Base-by-base conservation (phyloP, 2,329 filamentous ascomycete genomes). In the Phialophora macrospora region DNA sequence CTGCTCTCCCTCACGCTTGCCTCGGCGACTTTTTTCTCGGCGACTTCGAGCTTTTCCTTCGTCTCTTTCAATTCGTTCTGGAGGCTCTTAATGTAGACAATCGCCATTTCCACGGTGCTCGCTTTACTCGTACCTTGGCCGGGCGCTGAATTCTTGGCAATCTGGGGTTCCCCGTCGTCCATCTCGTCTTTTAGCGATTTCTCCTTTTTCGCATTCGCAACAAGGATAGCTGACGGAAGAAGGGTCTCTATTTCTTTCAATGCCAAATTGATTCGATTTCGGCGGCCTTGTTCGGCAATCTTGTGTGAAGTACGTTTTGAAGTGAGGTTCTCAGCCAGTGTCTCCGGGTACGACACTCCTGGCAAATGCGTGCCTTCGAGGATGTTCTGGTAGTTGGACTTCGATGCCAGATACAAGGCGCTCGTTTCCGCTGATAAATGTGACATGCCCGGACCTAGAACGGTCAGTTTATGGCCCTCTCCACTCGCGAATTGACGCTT, bases 341-440 rank as follows among this genome's bases (percentile, higher is more conserved):
- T 91, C 72, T 91, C 92, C 0, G 94, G 93, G 72, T 97, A 98
- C 1, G 90, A 90, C 12, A 97, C 90, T 12, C 94, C 94, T 0
- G 93, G 93, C 0, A 97, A 87, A 63, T 90, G 89, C 58, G 93
- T 98, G 56, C 95, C 95, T 76, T 98, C 95, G 11, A 99, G 80
- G 44, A 99, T 95, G 73, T 97, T 96, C 74, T 98, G 94, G 74
- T 99, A 99, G 74, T 99, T 99, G 1, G 94, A 98, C 77, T 98
- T 98, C 17, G 91, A 92, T 41, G 93, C 91, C 30, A 99, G 84
- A 52, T 98, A 85, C 30, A 92, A 84, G n/a, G 88, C 86, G 64
- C 87, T 87, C 2, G 84, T 83, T 59, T 88, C 85, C 41, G 85
- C 82, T 22, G 85, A 80, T 17, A 85, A 75, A 41, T 79, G 79